Evolutionary conservation across 441 rosid genomes (phyloP), one percentile per base, ranked within the genome.

Genomic region (Omphalea diandra): DNA sequence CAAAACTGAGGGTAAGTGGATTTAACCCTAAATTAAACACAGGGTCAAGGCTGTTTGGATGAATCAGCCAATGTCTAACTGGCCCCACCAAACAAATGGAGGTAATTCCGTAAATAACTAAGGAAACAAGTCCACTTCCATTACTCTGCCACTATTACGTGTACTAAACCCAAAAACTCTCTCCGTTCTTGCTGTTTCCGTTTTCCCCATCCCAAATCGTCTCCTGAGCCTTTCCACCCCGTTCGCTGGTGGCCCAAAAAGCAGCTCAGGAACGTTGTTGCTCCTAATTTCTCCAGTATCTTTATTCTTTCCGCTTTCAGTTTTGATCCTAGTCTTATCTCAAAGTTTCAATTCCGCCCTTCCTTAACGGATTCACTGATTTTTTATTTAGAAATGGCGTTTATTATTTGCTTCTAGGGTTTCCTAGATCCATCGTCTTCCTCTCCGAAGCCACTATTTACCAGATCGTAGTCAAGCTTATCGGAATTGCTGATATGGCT

Each of bases 401-500:
- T 7, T 58, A 33, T 7, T 58, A 33, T 73, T 50, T 76, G 63
- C 64, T 83, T 59, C 52, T 86, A 77, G 80, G 82, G 40, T 64
- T 75, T 26, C 80, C 71, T 44, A 40, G 60, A 40, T 66, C 57
- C 38, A 71, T 72, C 63, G 47, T 76, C 41, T 65, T 73, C 38
- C 72, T 81, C 52, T 71, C 72, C 80, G 84, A 81, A 74, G 59
- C 68, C 69, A 80, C 80, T 46, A 83, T 88, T 84, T 73, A 75
- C 78, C 88, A 70, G 50, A 73, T 83, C 85, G 70, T 90, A 71
- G 3, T 82, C 70, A 29, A 72, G 68, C 71, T 91, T 17, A 26
- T 88, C 76, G 75, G 72, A 70, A 4, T 84, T 52, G 68, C 72
- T 22, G 36, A 3, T 18, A 91, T 94, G 98, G 97, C 97, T 76